phyloP scores from a whole-genome alignment of 2,329 filamentous ascomycete genomes.

The Xylariales sp. region DNA sequence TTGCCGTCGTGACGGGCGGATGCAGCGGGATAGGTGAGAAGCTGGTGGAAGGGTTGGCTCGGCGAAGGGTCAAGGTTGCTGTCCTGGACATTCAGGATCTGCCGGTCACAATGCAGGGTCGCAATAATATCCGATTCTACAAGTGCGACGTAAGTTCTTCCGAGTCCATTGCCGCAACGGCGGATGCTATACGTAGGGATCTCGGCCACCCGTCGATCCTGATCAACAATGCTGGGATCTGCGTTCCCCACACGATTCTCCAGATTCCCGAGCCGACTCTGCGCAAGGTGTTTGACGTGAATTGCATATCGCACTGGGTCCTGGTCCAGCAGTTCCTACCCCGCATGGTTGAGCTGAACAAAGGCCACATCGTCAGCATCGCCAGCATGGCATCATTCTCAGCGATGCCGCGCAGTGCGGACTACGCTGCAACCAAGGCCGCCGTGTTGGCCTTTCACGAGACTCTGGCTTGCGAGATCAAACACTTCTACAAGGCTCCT shows the following conservation, averaged over 20 bases:
- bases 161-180: conserved; percentile 38
- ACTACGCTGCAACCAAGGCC: conserved; percentile 48
- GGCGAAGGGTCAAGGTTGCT: conserved; percentile 30
- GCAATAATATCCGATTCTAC: conserved; percentile 29
- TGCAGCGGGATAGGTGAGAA: conserved; percentile 30
- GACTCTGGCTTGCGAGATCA: conserved; percentile 32
- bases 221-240: conserved; percentile 37
- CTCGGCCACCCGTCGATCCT: conserved; percentile 30
- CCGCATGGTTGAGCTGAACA: conserved; percentile 39
- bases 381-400: conserved; percentile 48
- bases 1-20: conserved; percentile 20
- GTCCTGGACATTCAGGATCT: conserved; percentile 28
- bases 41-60: conserved; percentile 26
- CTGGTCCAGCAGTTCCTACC: conserved; percentile 43
- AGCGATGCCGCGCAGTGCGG: conserved; percentile 38
- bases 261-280: conserved; percentile 32
- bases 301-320: conserved; percentile 41
- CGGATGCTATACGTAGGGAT: conserved; percentile 29
- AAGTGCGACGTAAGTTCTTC: conserved; percentile 43
- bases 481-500: conserved; percentile 27
- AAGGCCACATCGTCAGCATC: conserved; percentile 50
- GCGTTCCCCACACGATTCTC: conserved; percentile 34
- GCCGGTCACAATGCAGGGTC: conserved; percentile 5
- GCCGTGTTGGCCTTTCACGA: conserved; percentile 51
- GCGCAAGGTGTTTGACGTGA: conserved; percentile 40